Conservation (phyloP, 768 basidiomycete genomes). For the Suillus bovinus region DNA sequence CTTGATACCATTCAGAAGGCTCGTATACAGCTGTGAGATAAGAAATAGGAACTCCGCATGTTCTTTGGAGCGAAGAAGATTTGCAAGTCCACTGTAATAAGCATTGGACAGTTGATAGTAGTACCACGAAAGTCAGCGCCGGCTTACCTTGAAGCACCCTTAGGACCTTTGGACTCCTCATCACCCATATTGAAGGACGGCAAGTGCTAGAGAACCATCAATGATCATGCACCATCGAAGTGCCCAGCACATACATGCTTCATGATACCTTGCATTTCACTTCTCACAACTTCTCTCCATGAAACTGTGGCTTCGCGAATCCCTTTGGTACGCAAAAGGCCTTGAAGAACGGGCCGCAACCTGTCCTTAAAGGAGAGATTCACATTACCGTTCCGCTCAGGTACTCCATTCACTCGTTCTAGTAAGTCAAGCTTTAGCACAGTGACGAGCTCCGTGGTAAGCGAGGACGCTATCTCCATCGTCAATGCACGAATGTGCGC, state of each 20-base stretch:
- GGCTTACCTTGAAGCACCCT: conserved; percentile 28
- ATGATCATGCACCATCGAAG: background rate
- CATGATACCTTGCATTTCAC: conserved; percentile 56
- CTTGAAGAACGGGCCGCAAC: conserved; percentile 70
- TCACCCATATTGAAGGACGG: conserved; percentile 60
- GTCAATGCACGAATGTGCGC: conserved; percentile 69
- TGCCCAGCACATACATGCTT: conserved; percentile 51
- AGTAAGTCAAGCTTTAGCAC: conserved; percentile 68
- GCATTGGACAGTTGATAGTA: conserved; percentile 9
- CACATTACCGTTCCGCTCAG: conserved; percentile 22
- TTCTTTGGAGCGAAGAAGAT: conserved; percentile 62
- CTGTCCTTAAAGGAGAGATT: conserved; percentile 58
- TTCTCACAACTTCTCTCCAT: conserved; percentile 71
- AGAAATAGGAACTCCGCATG: conserved; percentile 68
- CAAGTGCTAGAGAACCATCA: conserved; percentile 46
- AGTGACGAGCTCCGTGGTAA: conserved; percentile 77
- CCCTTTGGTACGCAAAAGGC: conserved; percentile 73
- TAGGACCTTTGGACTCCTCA: conserved; percentile 40
- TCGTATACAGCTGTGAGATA: conserved; percentile 59
- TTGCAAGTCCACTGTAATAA: conserved; percentile 39
- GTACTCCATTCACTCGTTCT: conserved; percentile 43
- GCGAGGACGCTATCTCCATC: conserved; percentile 71
- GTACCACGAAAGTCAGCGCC: conserved; percentile 3
- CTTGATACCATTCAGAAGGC: conserved; percentile 64
- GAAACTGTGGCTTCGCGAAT: conserved; percentile 64